phyloP scores from a whole-genome alignment of 116 monocot genomes.

The Phalaenopsis hybrid region DNA sequence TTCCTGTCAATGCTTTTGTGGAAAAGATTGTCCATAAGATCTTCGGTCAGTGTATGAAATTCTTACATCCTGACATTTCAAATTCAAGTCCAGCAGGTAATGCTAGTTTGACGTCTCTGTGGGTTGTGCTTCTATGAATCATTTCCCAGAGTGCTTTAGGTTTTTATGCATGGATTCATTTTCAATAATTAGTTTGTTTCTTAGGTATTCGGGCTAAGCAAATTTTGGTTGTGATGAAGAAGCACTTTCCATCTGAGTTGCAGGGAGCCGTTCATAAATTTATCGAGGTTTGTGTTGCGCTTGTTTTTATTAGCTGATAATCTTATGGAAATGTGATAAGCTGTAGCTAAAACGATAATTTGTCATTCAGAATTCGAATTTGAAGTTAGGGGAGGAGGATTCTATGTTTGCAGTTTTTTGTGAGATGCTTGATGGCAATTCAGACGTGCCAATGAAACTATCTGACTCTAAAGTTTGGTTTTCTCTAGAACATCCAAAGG shows the following conservation, averaged over 20 bases:
- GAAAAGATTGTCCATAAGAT: conserved; percentile 54
- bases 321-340: background rate
- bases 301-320: background rate
- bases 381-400: conserved; percentile 30
- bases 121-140: background rate
- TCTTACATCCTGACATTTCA: conserved; percentile 20
- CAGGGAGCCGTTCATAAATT: conserved; percentile 49
- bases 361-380: conserved; percentile 32
- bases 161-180: background rate
- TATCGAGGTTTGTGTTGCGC: conserved; percentile 40
- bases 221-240: conserved; percentile 39
- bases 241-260: conserved; percentile 52
- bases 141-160: background rate
- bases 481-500: conserved; percentile 88
- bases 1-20: conserved; percentile 39
- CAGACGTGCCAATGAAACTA: conserved; percentile 24
- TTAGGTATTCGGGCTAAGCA: conserved; percentile 51
- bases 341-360: background rate
- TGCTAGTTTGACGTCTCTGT: background rate
- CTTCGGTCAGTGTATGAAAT: conserved; percentile 37
- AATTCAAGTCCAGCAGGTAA: conserved; percentile 46
- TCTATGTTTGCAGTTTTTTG: conserved; percentile 28
- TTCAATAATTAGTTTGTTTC: background rate
- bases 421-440: conserved; percentile 43
- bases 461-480: conserved; percentile 73